Percentiles rank a stretch among this genome's conserved stretches.
Evolutionary conservation across 306 rosid species (phyloP).

Genomic region (Inga laurina): DNA sequence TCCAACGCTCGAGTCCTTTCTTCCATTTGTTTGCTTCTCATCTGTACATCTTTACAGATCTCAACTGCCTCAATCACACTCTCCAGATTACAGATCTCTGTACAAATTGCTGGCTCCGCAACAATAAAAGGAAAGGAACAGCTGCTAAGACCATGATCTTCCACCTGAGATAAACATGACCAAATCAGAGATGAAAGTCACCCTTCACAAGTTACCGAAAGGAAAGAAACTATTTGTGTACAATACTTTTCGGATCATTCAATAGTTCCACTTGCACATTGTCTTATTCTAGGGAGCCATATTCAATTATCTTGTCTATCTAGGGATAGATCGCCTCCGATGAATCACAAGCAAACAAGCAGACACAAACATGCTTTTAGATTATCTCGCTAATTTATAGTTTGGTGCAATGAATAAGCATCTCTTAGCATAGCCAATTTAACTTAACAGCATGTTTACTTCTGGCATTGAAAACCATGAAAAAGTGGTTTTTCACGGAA

Average conservation of each 20-base stretch:
- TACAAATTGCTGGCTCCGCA: constrained; percentile 82
- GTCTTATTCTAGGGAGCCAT: neutral
- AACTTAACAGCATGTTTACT: neutral
- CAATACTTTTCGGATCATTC: constrained; percentile 10
- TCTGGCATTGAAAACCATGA: neutral
- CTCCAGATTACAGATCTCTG: constrained; percentile 79
- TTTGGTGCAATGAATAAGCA: constrained; percentile 5
- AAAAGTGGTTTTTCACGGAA: neutral
- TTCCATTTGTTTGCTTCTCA: constrained; percentile 45
- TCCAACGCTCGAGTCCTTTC: constrained; percentile 72
- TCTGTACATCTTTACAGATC: constrained; percentile 37
- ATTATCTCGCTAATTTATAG: neutral
- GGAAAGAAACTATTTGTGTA: neutral
- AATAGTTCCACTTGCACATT: constrained; percentile 20
- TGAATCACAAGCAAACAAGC: neutral
- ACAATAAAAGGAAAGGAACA: constrained; percentile 89
- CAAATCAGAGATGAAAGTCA: constrained; percentile 31
- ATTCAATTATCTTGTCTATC: neutral
- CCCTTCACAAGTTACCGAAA: constrained; percentile 16
- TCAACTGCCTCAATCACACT: constrained; percentile 58
- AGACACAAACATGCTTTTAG: neutral
- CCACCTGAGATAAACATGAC: constrained; percentile 57
- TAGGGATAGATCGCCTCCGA: constrained; percentile 10
- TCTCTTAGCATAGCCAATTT: neutral
- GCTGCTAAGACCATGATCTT: constrained; percentile 84